A percentile compares a stretch with the other conserved stretches of the same genome.
Conservation (phyloP, 2,329 filamentous ascomycete genomes). For the Sclerotinia glacialis region DNA sequence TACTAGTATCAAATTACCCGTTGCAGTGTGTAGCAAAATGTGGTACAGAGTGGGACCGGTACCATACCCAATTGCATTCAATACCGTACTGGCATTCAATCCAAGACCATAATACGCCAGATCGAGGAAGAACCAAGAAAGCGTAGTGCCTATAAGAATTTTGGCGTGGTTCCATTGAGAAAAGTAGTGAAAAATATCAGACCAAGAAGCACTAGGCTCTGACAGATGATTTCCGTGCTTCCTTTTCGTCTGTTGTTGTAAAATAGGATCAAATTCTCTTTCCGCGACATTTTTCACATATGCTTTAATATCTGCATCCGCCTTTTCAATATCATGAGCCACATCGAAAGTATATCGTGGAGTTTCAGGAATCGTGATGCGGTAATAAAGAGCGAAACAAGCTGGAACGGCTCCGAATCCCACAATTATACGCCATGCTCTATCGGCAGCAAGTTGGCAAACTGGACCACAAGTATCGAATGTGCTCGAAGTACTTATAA, state of each 20-base stretch:
- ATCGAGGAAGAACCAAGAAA: conserved; percentile 82
- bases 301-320: conserved; percentile 66
- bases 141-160: conserved; percentile 70
- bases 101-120: conserved; percentile 67
- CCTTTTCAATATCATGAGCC: conserved; percentile 70
- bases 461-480: conserved; percentile 55
- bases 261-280: conserved; percentile 49
- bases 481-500: conserved; percentile 44
- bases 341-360: conserved; percentile 82
- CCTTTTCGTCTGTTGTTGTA: conserved; percentile 54
- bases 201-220: conserved; percentile 66
- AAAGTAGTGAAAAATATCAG: conserved; percentile 67
- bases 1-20: conserved; percentile 74
- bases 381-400: conserved; percentile 78
- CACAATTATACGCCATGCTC: conserved; percentile 79
- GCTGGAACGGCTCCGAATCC: conserved; percentile 76
- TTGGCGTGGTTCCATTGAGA: conserved; percentile 66
- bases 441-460: conserved; percentile 70
- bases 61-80: conserved; percentile 70
- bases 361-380: conserved; percentile 81
- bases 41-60: conserved; percentile 62
- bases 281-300: conserved; percentile 51
- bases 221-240: conserved; percentile 53
- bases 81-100: conserved; percentile 71
- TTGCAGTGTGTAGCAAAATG: conserved; percentile 67